These are phyloP conservation scores for Neurospora sublineolata DNA, from an alignment of 495 filamentous ascomycete genomes.

Conservation along the genomic window DNA sequence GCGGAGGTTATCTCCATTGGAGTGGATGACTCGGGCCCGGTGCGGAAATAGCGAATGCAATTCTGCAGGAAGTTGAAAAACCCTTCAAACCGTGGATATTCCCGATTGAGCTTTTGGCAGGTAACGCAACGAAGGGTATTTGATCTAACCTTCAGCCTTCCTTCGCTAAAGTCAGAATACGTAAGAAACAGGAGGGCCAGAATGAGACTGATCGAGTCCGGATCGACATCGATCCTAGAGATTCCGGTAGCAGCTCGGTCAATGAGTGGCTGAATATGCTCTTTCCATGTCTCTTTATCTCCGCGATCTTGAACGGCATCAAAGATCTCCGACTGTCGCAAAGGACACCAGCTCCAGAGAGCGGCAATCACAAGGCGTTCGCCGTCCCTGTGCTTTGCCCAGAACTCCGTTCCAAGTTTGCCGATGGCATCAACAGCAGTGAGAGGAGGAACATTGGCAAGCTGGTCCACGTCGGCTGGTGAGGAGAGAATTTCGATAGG, in stretches of 20 bases:
- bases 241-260: not conserved
- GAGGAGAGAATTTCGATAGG: slow-evolving; percentile 10
- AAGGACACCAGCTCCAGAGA: slow-evolving; percentile 6
- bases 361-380: slow-evolving; percentile 17
- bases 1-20: not conserved
- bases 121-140: not conserved
- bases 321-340: not conserved
- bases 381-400: slow-evolving; percentile 10
- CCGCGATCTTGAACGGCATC: not conserved
- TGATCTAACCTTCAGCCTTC: not conserved
- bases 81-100: not conserved
- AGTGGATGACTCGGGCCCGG: slow-evolving; percentile 2
- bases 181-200: slow-evolving; percentile 15
- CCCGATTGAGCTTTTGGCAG: not conserved
- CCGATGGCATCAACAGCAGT: slow-evolving; percentile 7
- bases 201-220: not conserved
- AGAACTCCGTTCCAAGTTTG: slow-evolving; percentile 9
- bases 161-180: slow-evolving; percentile 5
- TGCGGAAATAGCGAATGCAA: slow-evolving; percentile 6
- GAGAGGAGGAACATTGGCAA: slow-evolving; percentile 4
- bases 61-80: slow-evolving; percentile 11
- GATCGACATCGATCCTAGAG: not conserved
- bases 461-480: not conserved
- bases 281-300: slow-evolving; percentile 11
- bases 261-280: slow-evolving; percentile 7